Conservation (phyloP, 345 rosid species). For the Arabis alpina region DNA sequence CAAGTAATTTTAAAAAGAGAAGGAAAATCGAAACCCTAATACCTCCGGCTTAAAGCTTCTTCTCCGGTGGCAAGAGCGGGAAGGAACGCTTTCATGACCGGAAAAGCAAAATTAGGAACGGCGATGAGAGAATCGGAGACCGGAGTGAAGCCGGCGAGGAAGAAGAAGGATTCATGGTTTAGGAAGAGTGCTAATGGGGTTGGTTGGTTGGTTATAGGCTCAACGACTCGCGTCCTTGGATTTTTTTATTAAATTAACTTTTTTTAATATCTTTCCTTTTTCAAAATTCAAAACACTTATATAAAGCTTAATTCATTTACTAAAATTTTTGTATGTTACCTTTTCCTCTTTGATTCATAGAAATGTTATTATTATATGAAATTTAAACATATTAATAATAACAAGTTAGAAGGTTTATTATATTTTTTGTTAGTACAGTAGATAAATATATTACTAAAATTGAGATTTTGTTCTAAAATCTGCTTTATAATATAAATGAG, state of each 20-base stretch:
- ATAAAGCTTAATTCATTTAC: too few species aligned
- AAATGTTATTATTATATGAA: too few species aligned
- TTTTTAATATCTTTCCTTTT: not conserved
- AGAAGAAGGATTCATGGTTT: constrained; percentile 38
- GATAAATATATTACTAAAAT: too few species aligned
- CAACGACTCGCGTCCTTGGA: constrained; percentile 35
- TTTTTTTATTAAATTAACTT: constrained; percentile 1
- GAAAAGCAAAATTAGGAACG: constrained; percentile 14
- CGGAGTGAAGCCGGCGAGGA: constrained; percentile 23
- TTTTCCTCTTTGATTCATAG: too few species aligned
- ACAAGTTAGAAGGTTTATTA: too few species aligned
- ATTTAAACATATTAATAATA: too few species aligned
- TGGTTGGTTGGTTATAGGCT: constrained; percentile 36
- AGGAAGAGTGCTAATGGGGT: constrained; percentile 21
- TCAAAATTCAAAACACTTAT: not conserved
- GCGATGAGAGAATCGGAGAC: constrained; percentile 15
- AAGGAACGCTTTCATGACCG: constrained; percentile 18
- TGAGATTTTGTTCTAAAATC: too few species aligned
- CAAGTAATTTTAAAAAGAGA: not conserved
- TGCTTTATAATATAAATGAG: too few species aligned
- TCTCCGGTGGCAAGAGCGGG: constrained; percentile 23
- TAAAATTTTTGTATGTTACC: too few species aligned
- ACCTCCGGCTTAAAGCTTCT: constrained; percentile 26
- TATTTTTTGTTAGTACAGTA: too few species aligned
- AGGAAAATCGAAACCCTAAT: constrained; percentile 34